phyloP scores from a whole-genome alignment of 2,329 filamentous ascomycete genomes.

The Venturia effusa region DNA sequence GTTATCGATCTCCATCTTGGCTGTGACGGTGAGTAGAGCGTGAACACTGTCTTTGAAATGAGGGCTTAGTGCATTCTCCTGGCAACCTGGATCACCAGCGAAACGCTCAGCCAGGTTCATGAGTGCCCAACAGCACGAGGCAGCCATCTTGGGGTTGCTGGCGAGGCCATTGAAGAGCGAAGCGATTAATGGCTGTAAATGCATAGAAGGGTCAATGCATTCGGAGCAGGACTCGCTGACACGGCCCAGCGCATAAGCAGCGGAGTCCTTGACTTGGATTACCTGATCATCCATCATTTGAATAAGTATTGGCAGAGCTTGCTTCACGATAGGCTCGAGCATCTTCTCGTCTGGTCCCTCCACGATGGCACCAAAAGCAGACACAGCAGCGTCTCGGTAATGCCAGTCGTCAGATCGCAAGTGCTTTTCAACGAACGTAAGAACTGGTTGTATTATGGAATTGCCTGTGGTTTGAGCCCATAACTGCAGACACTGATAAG shows the following conservation, averaged over 20 bases:
- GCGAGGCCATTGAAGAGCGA: slow-evolving; percentile 84
- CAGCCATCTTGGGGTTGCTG: slow-evolving; percentile 91
- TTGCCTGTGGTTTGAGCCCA: slow-evolving; percentile 86
- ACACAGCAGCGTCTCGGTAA: slow-evolving; percentile 86
- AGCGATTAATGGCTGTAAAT: slow-evolving; percentile 75
- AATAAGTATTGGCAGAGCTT: slow-evolving; percentile 84
- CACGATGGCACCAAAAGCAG: slow-evolving; percentile 97
- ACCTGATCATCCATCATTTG: slow-evolving; percentile 84
- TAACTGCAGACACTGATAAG: slow-evolving; percentile 92
- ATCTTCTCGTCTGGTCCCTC: slow-evolving; percentile 91
- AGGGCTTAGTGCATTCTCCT: slow-evolving; percentile 71
- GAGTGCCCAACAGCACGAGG: slow-evolving; percentile 96
- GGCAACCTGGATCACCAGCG: slow-evolving; percentile 69
- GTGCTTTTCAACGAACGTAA: slow-evolving; percentile 85
- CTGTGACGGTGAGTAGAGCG: slow-evolving; percentile 76
- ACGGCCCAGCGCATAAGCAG: slow-evolving; percentile 88
- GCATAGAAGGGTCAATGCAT: slow-evolving; percentile 73
- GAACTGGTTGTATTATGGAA: slow-evolving; percentile 74
- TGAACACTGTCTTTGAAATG: slow-evolving; percentile 90
- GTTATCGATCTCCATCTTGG: slow-evolving; percentile 70
- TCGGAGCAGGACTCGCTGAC: slow-evolving; percentile 91
- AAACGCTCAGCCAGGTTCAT: slow-evolving; percentile 98
- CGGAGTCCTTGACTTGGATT: slow-evolving; percentile 88
- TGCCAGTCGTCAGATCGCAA: slow-evolving; percentile 90
- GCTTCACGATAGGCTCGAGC: slow-evolving; percentile 88